A percentile compares a stretch with the other conserved stretches of the same genome.
Evolutionary conservation across 2,329 filamentous ascomycete genomes (phyloP).

Genomic region (Pseudogymnoascus sp.): DNA sequence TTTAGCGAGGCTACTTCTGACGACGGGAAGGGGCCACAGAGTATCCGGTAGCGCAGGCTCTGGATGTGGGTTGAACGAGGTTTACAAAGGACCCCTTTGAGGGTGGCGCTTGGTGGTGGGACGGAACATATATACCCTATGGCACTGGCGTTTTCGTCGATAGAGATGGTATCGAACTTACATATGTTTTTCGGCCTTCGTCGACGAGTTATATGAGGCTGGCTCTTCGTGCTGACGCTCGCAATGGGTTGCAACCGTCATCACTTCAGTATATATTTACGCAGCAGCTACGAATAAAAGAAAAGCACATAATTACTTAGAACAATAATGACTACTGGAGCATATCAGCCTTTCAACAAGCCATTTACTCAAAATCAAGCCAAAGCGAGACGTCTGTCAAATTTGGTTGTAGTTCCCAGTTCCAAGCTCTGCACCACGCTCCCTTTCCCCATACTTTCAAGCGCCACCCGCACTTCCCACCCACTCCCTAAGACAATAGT

Average conservation of each 20-base stretch:
- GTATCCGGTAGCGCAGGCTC: not conserved
- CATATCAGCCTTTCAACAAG: not conserved
- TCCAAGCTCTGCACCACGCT: not conserved
- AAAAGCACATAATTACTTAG: not conserved
- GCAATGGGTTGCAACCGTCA: not conserved
- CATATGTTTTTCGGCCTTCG: not conserved
- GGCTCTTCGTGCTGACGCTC: not conserved
- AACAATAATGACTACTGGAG: not conserved
- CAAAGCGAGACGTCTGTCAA: not conserved
- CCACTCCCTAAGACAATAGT: not conserved
- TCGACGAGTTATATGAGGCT: not conserved
- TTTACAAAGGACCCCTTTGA: not conserved
- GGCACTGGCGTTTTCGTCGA: not conserved
- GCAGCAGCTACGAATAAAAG: not conserved
- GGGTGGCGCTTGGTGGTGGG: not conserved
- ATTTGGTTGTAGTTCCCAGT: not conserved
- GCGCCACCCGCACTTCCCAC: not conserved
- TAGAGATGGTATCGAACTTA: not conserved
- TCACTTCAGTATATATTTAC: not conserved
- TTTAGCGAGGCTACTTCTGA: constrained; percentile 5
- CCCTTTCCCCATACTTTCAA: not conserved
- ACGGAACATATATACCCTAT: not conserved
- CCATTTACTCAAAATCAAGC: not conserved
- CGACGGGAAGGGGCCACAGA: not conserved
- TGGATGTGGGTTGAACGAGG: not conserved